Evolutionary conservation across 768 basidiomycete genomes (phyloP), one percentile per base, ranked within the genome.

Genomic region (Boletus rufocinnamomeus): DNA sequence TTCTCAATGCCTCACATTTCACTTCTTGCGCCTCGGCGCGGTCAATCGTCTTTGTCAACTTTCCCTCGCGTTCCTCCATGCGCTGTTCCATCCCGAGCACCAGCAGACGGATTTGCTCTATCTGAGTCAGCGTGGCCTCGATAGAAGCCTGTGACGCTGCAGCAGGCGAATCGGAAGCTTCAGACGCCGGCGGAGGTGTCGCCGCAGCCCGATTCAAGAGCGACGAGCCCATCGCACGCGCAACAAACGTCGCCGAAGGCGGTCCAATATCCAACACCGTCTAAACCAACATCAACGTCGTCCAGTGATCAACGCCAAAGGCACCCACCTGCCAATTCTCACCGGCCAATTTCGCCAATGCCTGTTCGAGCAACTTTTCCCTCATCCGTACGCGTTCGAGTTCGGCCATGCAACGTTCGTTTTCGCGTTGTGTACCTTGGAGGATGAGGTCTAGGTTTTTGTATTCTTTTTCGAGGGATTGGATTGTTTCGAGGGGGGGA

Each of bases 241-340:
- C 58, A 45, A 61, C 68, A 50, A 67, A 65, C 21, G 73, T 63
- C 25, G 73, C 72, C 2, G 73, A 61, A 14, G 72, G 47, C 17
- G 79, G 68, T 4, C 66, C 65, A 16, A 81, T 72, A 43, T 79
- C 76, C 51, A 82, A 70, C 44, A 64, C 66, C 32, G 65, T 65
- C 71, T 74, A 34, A 34, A 19, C 35, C 14, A 5, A 37, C 35
- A 35, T 44, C 37, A 53, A n/a, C 38, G 5, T 16, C n/a, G n/a
- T n/a, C n/a, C n/a, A n/a, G n/a, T n/a, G n/a, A n/a, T n/a, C n/a
- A n/a, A n/a, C n/a, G n/a, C n/a, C n/a, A n/a, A n/a, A n/a, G n/a
- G n/a, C n/a, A n/a, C n/a, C 38, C 57, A 87, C 89, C 84, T 91
- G 88, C 91, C 91, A 93, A 66, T 91, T 88, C 53, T 89, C 85